These are phyloP conservation scores for Magnusiomyces magnusii DNA, from an alignment of 1,139 yeast species.

Conservation along the genomic window DNA sequence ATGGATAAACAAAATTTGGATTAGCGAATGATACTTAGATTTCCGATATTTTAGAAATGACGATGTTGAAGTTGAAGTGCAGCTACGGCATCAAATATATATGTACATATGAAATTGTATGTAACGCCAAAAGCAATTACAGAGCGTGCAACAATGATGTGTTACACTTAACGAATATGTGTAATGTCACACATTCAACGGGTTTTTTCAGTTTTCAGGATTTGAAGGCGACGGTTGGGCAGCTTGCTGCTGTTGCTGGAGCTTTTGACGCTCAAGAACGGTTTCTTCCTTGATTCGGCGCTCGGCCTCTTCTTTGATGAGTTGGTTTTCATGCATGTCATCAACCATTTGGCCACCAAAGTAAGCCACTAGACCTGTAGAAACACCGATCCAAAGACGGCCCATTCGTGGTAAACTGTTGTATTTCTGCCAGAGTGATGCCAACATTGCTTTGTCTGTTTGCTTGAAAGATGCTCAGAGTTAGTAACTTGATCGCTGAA, in stretches of 20 bases:
- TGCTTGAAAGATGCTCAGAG: too few relatives aligned
- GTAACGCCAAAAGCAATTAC: neutral
- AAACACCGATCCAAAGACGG: slow-evolving; percentile 46
- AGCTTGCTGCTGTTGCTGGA: neutral
- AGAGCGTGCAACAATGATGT: too few relatives aligned
- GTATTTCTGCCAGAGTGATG: slow-evolving; percentile 37
- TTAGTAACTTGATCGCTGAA: too few relatives aligned
- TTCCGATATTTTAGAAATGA: too few relatives aligned
- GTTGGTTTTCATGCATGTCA: slow-evolving; percentile 42
- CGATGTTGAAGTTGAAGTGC: too few relatives aligned
- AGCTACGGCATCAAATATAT: too few relatives aligned
- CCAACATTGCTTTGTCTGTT: neutral
- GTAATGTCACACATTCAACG: neutral
- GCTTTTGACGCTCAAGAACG: slow-evolving; percentile 19
- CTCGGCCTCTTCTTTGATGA: slow-evolving; percentile 39
- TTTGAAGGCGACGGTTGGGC: neutral
- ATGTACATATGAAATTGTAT: too few relatives aligned
- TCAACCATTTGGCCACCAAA: slow-evolving; percentile 45
- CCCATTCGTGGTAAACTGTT: slow-evolving; percentile 45
- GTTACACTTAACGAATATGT: too few relatives aligned
- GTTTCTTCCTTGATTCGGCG: slow-evolving; percentile 18
- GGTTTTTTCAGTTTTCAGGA: neutral
- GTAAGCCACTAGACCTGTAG: slow-evolving; percentile 48
- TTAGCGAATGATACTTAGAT: too few relatives aligned
- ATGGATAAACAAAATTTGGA: neutral